Conservation (phyloP, 2,329 filamentous ascomycete species). For the Thielaviopsis ethacetica region DNA sequence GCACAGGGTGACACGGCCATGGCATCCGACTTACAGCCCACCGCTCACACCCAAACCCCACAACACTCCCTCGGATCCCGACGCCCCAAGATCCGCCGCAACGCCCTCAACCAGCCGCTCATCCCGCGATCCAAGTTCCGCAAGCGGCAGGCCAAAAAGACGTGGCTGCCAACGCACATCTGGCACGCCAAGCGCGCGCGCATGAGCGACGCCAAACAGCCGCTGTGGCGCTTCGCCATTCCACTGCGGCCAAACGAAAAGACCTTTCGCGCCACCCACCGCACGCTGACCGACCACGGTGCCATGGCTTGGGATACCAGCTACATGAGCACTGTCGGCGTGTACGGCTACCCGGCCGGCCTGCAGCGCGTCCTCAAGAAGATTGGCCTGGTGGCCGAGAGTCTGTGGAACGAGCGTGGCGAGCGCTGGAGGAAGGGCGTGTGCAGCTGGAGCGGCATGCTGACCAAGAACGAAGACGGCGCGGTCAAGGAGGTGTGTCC, state of each 20-base stretch:
- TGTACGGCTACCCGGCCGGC: constrained; percentile 50
- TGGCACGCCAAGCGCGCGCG: constrained; percentile 86
- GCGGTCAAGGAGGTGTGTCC: constrained; percentile 47
- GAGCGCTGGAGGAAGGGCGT: constrained; percentile 50
- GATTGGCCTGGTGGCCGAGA: constrained; percentile 44
- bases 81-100: constrained; percentile 52
- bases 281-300: constrained; percentile 58
- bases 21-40: not conserved
- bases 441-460: constrained; percentile 30
- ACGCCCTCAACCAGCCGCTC: constrained; percentile 45
- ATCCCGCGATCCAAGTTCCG: constrained; percentile 51
- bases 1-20: not conserved
- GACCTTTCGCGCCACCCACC: constrained; percentile 73
- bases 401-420: constrained; percentile 46
- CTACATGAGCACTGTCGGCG: constrained; percentile 73
- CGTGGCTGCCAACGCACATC: constrained; percentile 85
- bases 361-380: constrained; percentile 50
- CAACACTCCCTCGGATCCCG: not conserved
- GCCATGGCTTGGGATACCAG: constrained; percentile 85
- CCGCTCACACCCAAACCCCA: not conserved
- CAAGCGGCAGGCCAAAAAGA: constrained; percentile 75
- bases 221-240: constrained; percentile 81
- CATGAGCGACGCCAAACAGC: constrained; percentile 64
- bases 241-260: constrained; percentile 79
- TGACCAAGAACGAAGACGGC: constrained; percentile 38